Base-by-base conservation (phyloP, 441 rosid genomes). In the Arabidopsis lyrata region DNA sequence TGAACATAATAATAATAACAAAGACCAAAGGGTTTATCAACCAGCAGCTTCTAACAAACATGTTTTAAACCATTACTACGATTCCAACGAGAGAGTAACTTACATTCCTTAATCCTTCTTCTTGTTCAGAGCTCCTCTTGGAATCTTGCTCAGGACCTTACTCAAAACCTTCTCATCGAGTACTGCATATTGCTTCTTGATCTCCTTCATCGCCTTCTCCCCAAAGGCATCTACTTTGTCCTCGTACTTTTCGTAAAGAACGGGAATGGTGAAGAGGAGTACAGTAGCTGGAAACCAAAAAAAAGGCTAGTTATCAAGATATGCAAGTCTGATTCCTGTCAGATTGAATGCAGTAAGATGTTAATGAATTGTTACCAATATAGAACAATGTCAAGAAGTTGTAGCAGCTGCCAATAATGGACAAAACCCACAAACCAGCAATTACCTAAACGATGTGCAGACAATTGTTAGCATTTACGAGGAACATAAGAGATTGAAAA, bases 381-480 rank as follows among this genome's bases (percentile, higher is more conserved):
- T 87, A 89, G 83, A 85, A 78, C 75, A 92, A 72, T 58, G 96
- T 82, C 81, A 90, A 60, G 88, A 86, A 92, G 80, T 83, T 92
- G 81, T 86, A 88, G 35, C 88, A 86, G 79, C 81, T 80, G 14
- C 96, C 96, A 45, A 86, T 62, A 20, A 85, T 70, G 0, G 96
- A 87, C 72, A 90, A 50, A 41, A 84, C 79, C 90, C 93, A 92
- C 78, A 92, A 68, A 16, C 90, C 87, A 32, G 84, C 85, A 57
- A 90, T 79, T 42, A 82, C 92, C 95, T 92, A 64, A 3, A 58
- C n/a, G 12, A 57, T 45, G 22, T 32, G 3, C 39, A 20, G 42
- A 6, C 8, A 45, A 34, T 27, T 41, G 62, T 67, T 39, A 39
- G 24, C 8, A 20, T 5, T 44, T 18, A 32, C 24, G 1, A 41